These are phyloP conservation scores for Pleurotus salmoneostramineus DNA, from an alignment of 768 basidiomycete species.

Conservation along the genomic window DNA sequence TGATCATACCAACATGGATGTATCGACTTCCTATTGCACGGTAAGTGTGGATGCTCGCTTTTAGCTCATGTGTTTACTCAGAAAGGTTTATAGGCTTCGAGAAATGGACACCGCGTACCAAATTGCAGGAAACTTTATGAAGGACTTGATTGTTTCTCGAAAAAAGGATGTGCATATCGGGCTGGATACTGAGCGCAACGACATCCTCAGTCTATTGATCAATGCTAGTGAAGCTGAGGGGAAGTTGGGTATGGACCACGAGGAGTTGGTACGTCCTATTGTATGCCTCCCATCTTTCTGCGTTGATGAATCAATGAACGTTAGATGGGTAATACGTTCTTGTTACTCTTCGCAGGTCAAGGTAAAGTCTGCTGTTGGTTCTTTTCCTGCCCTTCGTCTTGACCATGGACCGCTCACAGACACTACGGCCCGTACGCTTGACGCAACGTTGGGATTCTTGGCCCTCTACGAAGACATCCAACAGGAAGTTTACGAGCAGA, in stretches of 20 bases:
- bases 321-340: constrained; percentile 44
- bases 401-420: constrained; percentile 21
- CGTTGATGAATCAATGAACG: not conserved
- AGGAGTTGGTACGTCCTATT: constrained; percentile 22
- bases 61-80: not conserved
- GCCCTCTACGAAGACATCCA: constrained; percentile 42
- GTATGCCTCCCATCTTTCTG: not conserved
- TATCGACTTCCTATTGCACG: constrained; percentile 27
- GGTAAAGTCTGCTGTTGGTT: constrained; percentile 23
- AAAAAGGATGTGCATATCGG: constrained; percentile 19
- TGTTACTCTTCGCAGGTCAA: constrained; percentile 55
- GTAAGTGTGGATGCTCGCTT: constrained; percentile 15
- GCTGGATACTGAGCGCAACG: not conserved
- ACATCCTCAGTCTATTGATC: constrained; percentile 35
- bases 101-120: constrained; percentile 25
- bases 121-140: constrained; percentile 32
- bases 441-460: constrained; percentile 42
- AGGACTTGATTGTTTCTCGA: constrained; percentile 26
- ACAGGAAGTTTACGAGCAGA: constrained; percentile 41
- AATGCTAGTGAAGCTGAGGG: constrained; percentile 35
- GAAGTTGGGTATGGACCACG: constrained; percentile 34
- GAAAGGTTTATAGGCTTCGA: not conserved
- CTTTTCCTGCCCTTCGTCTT: not conserved
- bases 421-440: constrained; percentile 46
- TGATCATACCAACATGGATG: constrained; percentile 33